Percentiles rank a stretch among this genome's conserved stretches.
Conservation (phyloP, 306 rosid species). For the Rosa rugosa region DNA sequence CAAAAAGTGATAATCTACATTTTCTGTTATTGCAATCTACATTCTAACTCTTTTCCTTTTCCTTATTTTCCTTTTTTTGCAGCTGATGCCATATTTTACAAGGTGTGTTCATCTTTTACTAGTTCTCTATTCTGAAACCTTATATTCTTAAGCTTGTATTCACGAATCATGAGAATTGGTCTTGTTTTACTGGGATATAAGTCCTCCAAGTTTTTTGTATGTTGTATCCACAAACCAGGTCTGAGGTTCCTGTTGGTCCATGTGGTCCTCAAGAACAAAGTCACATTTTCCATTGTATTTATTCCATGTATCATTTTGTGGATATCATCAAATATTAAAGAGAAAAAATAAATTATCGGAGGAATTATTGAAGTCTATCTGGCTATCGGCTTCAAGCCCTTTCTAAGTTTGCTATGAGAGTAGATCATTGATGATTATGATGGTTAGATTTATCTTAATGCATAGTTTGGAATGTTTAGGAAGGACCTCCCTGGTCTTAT, state of each 20-base stretch:
- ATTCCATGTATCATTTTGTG: slow-evolving; percentile 1
- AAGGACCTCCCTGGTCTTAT: slow-evolving; percentile 5
- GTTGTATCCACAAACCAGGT: not conserved
- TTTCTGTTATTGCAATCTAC: slow-evolving; percentile 17
- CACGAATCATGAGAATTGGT: not conserved
- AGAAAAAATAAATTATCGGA: not conserved
- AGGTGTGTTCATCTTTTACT: slow-evolving; percentile 48
- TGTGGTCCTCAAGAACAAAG: not conserved
- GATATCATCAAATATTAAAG: not conserved
- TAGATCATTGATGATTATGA: slow-evolving; percentile 6
- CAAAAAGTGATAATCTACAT: not conserved
- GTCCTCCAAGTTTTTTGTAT: not conserved
- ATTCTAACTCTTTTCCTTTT: slow-evolving; percentile 33
- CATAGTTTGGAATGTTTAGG: not conserved
- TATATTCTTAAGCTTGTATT: not conserved
- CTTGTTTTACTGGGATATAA: not conserved
- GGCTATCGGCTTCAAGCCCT: not conserved
- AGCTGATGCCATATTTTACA: slow-evolving; percentile 67
- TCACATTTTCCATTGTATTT: not conserved
- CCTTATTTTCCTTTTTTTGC: slow-evolving; percentile 36
- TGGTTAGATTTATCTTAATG: slow-evolving; percentile 7
- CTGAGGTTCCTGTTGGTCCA: slow-evolving; percentile 3
- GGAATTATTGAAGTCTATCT: not conserved
- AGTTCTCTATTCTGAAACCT: not conserved
- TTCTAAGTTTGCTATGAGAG: not conserved